Percentiles rank a stretch among this genome's conserved stretches.
These are phyloP conservation scores for Perkinsus marinus DNA, from an alignment of 169 alveolate species.

Conservation along the genomic window DNA sequence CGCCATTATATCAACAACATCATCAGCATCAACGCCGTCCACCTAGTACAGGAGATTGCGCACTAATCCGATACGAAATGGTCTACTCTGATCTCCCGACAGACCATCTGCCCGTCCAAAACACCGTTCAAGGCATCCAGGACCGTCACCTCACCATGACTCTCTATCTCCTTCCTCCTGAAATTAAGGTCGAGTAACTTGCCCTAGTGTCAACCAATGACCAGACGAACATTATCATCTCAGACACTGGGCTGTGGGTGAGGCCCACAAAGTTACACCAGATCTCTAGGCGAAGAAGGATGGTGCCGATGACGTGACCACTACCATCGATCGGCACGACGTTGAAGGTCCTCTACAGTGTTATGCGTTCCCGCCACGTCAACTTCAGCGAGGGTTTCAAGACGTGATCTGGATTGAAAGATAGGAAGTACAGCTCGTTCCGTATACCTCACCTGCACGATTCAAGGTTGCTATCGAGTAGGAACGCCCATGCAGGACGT, in stretches of 20 bases:
- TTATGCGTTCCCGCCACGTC: background rate
- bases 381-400: background rate
- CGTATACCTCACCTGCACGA: background rate
- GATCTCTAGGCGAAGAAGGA: too few species aligned
- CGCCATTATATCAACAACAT: background rate
- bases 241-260: too few species aligned
- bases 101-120: background rate
- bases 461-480: background rate
- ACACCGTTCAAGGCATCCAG: background rate
- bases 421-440: background rate
- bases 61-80: background rate
- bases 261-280: too few species aligned
- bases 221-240: background rate
- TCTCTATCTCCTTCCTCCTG: background rate
- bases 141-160: background rate
- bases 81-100: background rate
- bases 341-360: background rate
- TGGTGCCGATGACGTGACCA: too few species aligned
- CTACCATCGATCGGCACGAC: background rate
- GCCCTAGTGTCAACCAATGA: background rate
- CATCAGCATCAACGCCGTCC: background rate
- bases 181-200: background rate
- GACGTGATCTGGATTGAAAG: background rate
- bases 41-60: background rate
- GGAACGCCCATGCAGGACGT: background rate